Percentiles rank a stretch among this genome's conserved stretches.
Conservation (phyloP, 225 moss, liverwort and hornwort species). For the Physcomitrium patens region DNA sequence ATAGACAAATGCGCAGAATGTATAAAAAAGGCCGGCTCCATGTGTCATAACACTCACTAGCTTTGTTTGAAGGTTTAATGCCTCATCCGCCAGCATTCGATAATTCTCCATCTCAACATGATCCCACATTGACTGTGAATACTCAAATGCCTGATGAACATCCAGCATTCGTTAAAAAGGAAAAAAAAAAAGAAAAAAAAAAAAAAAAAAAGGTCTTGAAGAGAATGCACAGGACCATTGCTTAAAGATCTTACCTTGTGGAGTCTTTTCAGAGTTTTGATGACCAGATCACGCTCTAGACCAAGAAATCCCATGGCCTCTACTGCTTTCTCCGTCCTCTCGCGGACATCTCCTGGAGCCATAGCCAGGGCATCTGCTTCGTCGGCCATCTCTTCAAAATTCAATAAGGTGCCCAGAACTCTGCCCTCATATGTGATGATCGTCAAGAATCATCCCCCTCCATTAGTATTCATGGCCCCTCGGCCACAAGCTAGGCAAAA, state of each 20-base stretch:
- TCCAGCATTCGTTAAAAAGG: slow-evolving; percentile 4
- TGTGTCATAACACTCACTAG: slow-evolving; percentile 35
- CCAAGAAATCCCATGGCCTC: slow-evolving; percentile 45
- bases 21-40: background rate
- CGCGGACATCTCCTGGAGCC: slow-evolving; percentile 42
- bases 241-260: slow-evolving; percentile 37
- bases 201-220: slow-evolving; percentile 13
- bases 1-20: slow-evolving; percentile 12
- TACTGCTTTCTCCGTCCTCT: slow-evolving; percentile 53
- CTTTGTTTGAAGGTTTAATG: slow-evolving; percentile 32
- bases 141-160: slow-evolving; percentile 43
- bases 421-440: slow-evolving; percentile 6
- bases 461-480: slow-evolving; percentile 1
- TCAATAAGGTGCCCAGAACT: slow-evolving; percentile 8
- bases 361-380: slow-evolving; percentile 30
- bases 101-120: slow-evolving; percentile 54
- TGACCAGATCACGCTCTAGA: slow-evolving; percentile 39
- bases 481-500: background rate
- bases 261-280: slow-evolving; percentile 45
- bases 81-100: slow-evolving; percentile 50
- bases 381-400: slow-evolving; percentile 36
- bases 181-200: slow-evolving; percentile 3
- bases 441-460: slow-evolving; percentile 31
- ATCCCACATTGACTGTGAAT: slow-evolving; percentile 44
- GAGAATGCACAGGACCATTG: background rate